phyloP scores from a whole-genome alignment of 2,329 filamentous ascomycete species.

The Colletotrichum sp. region DNA sequence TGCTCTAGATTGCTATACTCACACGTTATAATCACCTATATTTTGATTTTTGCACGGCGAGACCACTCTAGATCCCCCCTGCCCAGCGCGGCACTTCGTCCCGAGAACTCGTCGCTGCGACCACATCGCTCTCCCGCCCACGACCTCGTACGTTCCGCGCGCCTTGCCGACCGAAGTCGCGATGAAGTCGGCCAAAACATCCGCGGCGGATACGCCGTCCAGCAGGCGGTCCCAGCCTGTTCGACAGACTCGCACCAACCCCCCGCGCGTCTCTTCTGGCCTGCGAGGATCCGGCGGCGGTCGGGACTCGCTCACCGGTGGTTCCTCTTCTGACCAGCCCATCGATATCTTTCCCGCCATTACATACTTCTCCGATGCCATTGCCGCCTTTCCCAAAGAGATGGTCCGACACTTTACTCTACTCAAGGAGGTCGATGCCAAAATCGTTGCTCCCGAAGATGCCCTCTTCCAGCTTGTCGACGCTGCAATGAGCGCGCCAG shows the following conservation, averaged over 20 bases:
- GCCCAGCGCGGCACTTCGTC: background rate
- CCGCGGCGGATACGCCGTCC: conserved; percentile 47
- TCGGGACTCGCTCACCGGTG: conserved; percentile 51
- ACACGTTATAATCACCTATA: background rate
- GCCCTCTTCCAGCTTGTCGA: conserved; percentile 78
- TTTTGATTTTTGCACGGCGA: background rate
- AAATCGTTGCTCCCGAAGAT: conserved; percentile 88
- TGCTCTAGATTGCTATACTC: background rate
- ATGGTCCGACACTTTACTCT: conserved; percentile 95
- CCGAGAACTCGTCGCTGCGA: background rate
- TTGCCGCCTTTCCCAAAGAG: conserved; percentile 91
- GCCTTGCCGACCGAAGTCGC: background rate
- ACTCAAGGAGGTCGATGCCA: conserved; percentile 96
- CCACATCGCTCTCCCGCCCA: background rate
- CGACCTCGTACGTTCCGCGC: background rate
- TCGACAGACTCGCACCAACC: conserved; percentile 70
- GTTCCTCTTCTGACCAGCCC: conserved; percentile 56
- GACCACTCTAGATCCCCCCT: background rate
- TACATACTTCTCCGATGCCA: conserved; percentile 85
- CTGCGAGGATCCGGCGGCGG: conserved; percentile 46
- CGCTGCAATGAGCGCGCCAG: conserved; percentile 59
- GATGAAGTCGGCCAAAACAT: conserved; percentile 63
- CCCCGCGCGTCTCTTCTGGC: conserved; percentile 56
- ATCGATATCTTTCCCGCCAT: conserved; percentile 72
- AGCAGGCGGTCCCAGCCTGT: conserved; percentile 67